phyloP scores from a whole-genome alignment of 805 yeast genomes.

The Cyberlindnera suaveolens region DNA sequence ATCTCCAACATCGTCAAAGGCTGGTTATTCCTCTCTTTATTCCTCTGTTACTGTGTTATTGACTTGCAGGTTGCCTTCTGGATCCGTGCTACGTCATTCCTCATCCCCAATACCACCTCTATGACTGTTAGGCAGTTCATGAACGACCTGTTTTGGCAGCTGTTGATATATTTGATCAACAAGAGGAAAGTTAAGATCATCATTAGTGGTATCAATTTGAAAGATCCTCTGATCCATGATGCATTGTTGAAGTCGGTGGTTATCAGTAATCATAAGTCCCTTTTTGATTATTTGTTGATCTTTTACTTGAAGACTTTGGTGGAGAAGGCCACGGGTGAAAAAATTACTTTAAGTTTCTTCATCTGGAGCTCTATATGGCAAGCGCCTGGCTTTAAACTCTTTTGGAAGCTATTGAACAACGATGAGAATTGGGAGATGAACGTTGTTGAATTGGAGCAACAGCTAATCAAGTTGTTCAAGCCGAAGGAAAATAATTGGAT shows the following conservation, averaged over 20 bases:
- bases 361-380: constrained; percentile 66
- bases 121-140: background rate
- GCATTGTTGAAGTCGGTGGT: constrained; percentile 29
- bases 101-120: constrained; percentile 4
- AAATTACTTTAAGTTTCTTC: constrained; percentile 42
- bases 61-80: constrained; percentile 8
- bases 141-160: constrained; percentile 15
- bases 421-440: constrained; percentile 64
- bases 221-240: constrained; percentile 14
- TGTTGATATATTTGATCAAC: constrained; percentile 15
- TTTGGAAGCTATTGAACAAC: constrained; percentile 41
- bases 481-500: constrained; percentile 51
- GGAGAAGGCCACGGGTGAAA: constrained; percentile 18
- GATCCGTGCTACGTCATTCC: background rate
- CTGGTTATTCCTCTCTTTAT: constrained; percentile 12
- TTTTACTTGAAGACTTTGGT: constrained; percentile 26
- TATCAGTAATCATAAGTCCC: constrained; percentile 57
- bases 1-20: constrained; percentile 15
- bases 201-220: constrained; percentile 22
- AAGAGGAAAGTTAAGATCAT: constrained; percentile 22
- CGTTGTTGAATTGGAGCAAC: constrained; percentile 30
- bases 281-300: constrained; percentile 61
- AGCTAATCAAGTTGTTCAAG: constrained; percentile 21
- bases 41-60: constrained; percentile 6
- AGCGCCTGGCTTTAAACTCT: constrained; percentile 47